These are phyloP conservation scores for Phytophthora capsici DNA, from an alignment of 352 stramenopile species.

Conservation along the genomic window DNA sequence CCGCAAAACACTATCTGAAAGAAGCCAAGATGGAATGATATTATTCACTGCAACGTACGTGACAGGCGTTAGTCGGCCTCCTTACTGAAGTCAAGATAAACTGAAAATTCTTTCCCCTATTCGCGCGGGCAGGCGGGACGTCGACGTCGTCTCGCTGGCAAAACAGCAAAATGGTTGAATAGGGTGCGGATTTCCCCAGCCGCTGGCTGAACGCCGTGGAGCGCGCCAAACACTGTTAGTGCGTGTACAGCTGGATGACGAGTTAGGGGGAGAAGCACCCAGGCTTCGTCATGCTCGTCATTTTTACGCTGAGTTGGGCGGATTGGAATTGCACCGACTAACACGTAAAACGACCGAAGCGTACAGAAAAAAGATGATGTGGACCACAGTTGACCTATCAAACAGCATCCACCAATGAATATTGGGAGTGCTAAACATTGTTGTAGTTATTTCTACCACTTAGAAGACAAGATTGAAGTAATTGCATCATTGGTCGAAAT, in stretches of 20 bases:
- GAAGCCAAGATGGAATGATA: constrained; percentile 1
- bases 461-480: background rate
- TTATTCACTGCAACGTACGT: constrained; percentile 24
- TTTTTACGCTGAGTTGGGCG: background rate
- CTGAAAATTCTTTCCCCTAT: constrained; percentile 31
- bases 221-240: background rate
- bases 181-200: constrained; percentile 1
- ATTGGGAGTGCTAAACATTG: too few species aligned
- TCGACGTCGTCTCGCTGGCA: constrained; percentile 5
- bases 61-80: constrained; percentile 6
- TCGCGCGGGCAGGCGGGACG: constrained; percentile 4
- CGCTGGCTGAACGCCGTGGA: background rate
- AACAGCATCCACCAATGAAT: too few species aligned
- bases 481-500: constrained; percentile 32
- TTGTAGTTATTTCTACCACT: constrained; percentile 20
- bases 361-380: constrained; percentile 18
- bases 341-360: background rate
- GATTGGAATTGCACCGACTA: constrained; percentile 13
- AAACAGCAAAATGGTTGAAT: constrained; percentile 28
- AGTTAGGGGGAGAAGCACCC: constrained; percentile 13
- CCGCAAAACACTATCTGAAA: constrained; percentile 14
- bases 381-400: too few species aligned
- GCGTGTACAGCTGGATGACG: constrained; percentile 2
- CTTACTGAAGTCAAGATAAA: constrained; percentile 28
- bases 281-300: constrained; percentile 1